Conservation (phyloP, 2,329 filamentous ascomycete genomes). For the Verticillium albo-atrum region DNA sequence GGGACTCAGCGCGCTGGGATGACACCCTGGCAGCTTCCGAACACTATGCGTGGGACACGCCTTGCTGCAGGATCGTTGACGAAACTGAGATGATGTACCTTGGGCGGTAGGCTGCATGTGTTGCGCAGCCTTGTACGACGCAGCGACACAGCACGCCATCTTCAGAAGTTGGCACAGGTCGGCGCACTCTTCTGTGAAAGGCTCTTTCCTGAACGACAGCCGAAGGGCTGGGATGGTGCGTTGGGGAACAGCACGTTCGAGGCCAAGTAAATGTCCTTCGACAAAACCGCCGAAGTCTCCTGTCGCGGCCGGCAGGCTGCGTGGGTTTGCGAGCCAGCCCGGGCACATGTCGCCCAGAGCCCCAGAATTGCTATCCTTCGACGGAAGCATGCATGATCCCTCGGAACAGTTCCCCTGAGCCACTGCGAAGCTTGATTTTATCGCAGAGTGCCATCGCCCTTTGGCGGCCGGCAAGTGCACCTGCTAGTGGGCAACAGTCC, state of each 20-base stretch:
- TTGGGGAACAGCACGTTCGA: no score
- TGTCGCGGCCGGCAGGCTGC: no score
- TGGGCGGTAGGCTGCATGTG: background rate
- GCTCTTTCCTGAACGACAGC: background rate
- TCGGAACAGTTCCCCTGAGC: background rate
- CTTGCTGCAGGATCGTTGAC: conserved; percentile 14
- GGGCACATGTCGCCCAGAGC: background rate
- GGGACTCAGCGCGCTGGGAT: background rate
- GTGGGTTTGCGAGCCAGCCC: no score
- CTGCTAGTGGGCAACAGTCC: background rate
- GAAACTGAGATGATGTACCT: conserved; percentile 10
- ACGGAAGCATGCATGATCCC: background rate
- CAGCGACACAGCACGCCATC: background rate
- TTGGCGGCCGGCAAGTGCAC: background rate
- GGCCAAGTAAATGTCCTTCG: no score
- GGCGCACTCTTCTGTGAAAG: background rate
- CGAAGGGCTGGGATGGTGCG: no score
- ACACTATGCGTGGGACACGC: background rate
- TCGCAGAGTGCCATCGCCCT: background rate
- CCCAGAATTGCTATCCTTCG: background rate
- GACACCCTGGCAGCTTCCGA: background rate
- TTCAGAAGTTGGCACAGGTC: background rate
- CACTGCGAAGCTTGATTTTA: background rate
- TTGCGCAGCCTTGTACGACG: background rate
- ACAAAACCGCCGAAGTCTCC: no score